Evolutionary conservation across 202 grass and related monocot species (phyloP).

Genomic region (Carex sylvatica): DNA sequence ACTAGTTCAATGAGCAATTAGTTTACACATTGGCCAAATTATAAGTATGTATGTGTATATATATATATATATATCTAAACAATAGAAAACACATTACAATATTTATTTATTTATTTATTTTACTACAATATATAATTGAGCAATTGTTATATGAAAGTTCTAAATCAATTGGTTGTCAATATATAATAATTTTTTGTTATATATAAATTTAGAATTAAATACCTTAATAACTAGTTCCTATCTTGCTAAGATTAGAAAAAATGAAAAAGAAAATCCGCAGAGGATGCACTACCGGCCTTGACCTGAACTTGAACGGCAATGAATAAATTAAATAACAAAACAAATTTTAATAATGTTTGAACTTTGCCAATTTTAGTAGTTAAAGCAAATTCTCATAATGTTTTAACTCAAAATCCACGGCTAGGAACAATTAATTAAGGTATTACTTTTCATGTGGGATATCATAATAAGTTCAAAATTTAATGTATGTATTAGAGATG

Average conservation of each 20-base stretch:
- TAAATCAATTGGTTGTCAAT: not conserved
- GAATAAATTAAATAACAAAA: not conserved
- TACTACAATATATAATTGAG: not conserved
- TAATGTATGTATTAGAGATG: not conserved
- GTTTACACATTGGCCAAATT: not conserved
- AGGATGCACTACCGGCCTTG: not conserved
- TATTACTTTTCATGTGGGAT: not conserved
- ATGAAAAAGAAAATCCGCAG: not conserved
- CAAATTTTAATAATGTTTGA: not conserved
- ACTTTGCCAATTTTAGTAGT: not conserved
- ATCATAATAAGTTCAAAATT: not conserved
- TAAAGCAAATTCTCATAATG: not conserved
- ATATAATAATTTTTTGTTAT: not conserved
- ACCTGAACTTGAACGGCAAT: not conserved
- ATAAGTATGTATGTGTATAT: too few species aligned
- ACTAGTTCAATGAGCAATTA: not conserved
- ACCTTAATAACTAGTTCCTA: not conserved
- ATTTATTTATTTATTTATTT: not conserved
- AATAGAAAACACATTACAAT: not conserved
- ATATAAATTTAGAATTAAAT: not conserved
- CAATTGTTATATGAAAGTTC: not conserved
- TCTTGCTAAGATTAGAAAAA: not conserved
- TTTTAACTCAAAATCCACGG: not conserved
- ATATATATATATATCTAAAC: too few species aligned
- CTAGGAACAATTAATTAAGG: not conserved